Conservation (phyloP, 164 flowering plant genomes). For the Platanus orientalis region DNA sequence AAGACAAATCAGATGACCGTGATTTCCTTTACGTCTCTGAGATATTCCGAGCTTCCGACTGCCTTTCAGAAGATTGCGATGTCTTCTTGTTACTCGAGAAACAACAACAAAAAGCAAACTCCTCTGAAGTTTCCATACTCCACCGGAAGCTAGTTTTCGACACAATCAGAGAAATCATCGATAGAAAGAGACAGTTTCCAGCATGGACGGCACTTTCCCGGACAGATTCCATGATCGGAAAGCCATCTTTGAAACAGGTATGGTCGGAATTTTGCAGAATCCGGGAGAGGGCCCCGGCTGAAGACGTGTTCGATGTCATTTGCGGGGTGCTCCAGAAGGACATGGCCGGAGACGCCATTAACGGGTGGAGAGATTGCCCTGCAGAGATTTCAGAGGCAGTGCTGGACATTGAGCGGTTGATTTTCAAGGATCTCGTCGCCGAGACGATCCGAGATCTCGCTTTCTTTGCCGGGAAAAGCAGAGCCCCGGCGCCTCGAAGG, state of each 20-base stretch:
- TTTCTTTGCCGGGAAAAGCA: slow-evolving; percentile 22
- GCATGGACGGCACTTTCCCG: slow-evolving; percentile 49
- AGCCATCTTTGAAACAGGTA: slow-evolving; percentile 25
- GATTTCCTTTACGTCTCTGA: slow-evolving; percentile 68
- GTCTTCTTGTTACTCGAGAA: slow-evolving; percentile 45
- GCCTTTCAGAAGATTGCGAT: neutral
- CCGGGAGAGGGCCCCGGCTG: slow-evolving; percentile 38
- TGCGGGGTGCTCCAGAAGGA: slow-evolving; percentile 62
- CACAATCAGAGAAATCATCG: slow-evolving; percentile 54
- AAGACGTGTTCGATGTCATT: slow-evolving; percentile 51
- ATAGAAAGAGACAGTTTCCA: slow-evolving; percentile 42
- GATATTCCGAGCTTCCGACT: slow-evolving; percentile 44
- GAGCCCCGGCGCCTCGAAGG: slow-evolving; percentile 36
- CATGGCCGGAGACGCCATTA: slow-evolving; percentile 40
- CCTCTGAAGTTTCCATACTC: slow-evolving; percentile 40
- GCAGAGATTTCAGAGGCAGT: slow-evolving; percentile 61
- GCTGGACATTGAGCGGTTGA: slow-evolving; percentile 71
- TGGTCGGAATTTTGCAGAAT: slow-evolving; percentile 63
- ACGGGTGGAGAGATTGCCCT: slow-evolving; percentile 60
- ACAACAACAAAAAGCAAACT: slow-evolving; percentile 43
- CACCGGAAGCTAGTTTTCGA: slow-evolving; percentile 70
- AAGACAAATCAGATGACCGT: slow-evolving; percentile 29
- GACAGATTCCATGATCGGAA: slow-evolving; percentile 5
- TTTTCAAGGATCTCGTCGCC: slow-evolving; percentile 79
- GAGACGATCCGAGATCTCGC: slow-evolving; percentile 74